Base-by-base conservation (phyloP, 108 stramenopile species). In the Conticribra guillardii region DNA sequence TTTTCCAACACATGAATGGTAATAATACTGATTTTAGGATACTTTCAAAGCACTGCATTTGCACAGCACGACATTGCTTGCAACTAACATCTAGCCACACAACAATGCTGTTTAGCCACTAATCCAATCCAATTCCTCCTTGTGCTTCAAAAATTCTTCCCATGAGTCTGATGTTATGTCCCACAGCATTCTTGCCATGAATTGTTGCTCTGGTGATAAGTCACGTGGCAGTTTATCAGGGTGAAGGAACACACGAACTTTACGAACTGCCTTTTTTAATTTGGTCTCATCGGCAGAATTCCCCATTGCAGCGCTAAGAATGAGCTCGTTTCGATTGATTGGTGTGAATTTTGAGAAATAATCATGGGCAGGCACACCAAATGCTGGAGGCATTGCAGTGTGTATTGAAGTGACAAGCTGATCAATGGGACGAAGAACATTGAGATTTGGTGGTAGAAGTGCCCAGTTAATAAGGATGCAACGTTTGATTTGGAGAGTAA, bases 291-390 rank as follows among this genome's bases (percentile, higher is more conserved):
- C 89, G 14, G 85, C 78, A 54, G 71, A 61, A 67, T 70, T 83
- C 30, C 72, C 80, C 72, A 78, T 83, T 2, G 79, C 54, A 29
- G 67, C 79, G 44, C 65, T 69, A 0, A 57, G 41, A 3, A 70
- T 44, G 17, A 91, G 21, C 18, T 89, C 86, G 8, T 66, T 30
- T 19, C 41, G 58, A 28, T 66, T 56, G 30, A 94, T 76, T 3
- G 90, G 82, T 29, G 82, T 89, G 74, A 89, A 94, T 67, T 89
- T 89, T n/a, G 63, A 37, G 59, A 94, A 94, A 62, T 94, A 91
- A 16, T 85, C 84, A 62, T 94, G 93, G n/a, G 74, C 64, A 3
- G 87, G 56, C 19, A 91, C 85, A 14, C 88, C 88, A 55, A 82
- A 82, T 0, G 84, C 82, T 16, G 93, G 93, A 62, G 93, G 93